These are phyloP conservation scores for Calonectria hongkongensis DNA, from an alignment of 2,329 filamentous ascomycete genomes.

Conservation along the genomic window DNA sequence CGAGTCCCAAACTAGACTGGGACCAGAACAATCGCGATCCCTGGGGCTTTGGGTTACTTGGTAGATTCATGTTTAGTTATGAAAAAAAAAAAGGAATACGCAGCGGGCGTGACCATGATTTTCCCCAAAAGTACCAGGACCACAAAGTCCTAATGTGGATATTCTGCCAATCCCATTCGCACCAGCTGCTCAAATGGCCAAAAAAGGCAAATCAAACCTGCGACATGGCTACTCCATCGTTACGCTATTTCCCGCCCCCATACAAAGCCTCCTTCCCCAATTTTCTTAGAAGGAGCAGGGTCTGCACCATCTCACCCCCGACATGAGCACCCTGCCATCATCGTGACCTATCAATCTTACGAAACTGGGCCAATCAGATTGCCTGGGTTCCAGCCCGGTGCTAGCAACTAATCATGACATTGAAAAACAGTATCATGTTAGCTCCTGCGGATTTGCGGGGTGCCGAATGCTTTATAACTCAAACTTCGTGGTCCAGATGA, in stretches of 20 bases:
- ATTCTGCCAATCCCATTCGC: background rate
- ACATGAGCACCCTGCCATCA: background rate
- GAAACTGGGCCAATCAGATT: background rate
- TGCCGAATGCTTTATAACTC: background rate
- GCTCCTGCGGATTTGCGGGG: background rate
- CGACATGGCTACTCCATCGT: background rate
- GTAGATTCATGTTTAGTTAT: too few relatives aligned
- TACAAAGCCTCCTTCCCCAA: too few relatives aligned
- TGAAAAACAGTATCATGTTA: background rate
- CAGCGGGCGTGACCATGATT: too few relatives aligned
- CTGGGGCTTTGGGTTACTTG: background rate
- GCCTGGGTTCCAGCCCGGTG: background rate
- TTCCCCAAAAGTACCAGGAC: too few relatives aligned
- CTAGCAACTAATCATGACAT: conserved; percentile 1
- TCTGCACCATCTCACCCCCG: background rate
- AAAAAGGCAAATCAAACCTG: background rate
- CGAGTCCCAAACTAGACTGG: background rate
- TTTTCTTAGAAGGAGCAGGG: too few relatives aligned
- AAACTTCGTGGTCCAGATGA: background rate
- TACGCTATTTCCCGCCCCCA: background rate
- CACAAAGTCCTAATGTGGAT: background rate
- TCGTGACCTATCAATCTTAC: background rate
- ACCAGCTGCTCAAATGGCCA: background rate
- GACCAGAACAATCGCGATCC: background rate
- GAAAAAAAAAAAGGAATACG: too few relatives aligned